These are phyloP conservation scores for Puya raimondii DNA, from an alignment of 176 grass and related monocot genomes.

Conservation along the genomic window DNA sequence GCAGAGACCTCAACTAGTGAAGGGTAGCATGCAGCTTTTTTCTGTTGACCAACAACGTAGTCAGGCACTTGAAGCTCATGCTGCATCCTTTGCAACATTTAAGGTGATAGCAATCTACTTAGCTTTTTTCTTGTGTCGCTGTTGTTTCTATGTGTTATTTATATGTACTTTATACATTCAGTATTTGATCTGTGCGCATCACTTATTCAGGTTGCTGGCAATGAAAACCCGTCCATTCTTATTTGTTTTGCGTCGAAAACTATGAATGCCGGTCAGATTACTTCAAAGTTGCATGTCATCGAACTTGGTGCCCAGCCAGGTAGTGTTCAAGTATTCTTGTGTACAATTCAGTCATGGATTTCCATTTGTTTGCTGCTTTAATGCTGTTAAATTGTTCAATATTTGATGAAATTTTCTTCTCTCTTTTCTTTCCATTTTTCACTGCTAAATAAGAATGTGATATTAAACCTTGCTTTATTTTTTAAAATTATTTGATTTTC, in stretches of 20 bases:
- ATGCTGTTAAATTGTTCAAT: neutral
- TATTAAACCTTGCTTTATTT: neutral
- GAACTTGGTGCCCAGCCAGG: slow-evolving; percentile 92
- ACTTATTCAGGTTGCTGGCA: slow-evolving; percentile 60
- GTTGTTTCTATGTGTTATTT: slow-evolving; percentile 7
- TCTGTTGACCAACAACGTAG: slow-evolving; percentile 97
- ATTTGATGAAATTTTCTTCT: neutral
- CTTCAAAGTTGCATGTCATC: slow-evolving; percentile 92
- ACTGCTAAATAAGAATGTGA: neutral
- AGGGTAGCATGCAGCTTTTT: slow-evolving; percentile 98
- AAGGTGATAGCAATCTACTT: slow-evolving; percentile 34
- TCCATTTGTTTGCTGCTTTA: neutral
- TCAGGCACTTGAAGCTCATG: slow-evolving; percentile 98
- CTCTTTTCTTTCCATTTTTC: neutral
- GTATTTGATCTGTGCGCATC: slow-evolving; percentile 6
- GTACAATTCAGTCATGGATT: neutral
- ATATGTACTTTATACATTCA: neutral
- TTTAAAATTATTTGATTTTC: neutral
- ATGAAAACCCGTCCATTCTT: slow-evolving; percentile 82
- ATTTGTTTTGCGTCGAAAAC: slow-evolving; percentile 92
- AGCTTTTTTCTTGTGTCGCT: neutral
- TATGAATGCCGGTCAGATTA: slow-evolving; percentile 79
- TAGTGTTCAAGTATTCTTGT: slow-evolving; percentile 12
- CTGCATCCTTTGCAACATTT: slow-evolving; percentile 87
- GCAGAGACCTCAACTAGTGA: slow-evolving; percentile 88